Conservation (phyloP, 768 basidiomycete species). For the Megacollybia marginata region DNA sequence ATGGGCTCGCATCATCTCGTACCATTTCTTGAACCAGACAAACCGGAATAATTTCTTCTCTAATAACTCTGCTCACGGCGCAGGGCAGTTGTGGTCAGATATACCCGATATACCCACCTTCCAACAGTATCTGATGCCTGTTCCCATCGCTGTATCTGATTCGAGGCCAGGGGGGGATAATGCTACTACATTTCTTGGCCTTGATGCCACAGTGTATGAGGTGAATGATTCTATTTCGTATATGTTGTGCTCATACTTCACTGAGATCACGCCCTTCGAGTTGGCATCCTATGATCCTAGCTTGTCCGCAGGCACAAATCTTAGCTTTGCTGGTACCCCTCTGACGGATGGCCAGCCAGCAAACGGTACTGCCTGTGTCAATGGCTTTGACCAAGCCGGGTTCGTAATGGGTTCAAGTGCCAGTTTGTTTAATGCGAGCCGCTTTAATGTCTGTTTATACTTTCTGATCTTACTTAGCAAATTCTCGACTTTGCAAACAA, state of each 20-base stretch:
- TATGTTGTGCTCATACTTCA: background rate
- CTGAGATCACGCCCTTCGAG: conserved; percentile 55
- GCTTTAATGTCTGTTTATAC: conserved; percentile 18
- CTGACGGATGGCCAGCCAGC: conserved; percentile 48
- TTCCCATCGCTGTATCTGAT: conserved; percentile 60
- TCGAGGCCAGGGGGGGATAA: conserved; percentile 42
- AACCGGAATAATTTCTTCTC: conserved; percentile 51
- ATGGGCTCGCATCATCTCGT: conserved; percentile 59
- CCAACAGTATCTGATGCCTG: conserved; percentile 43
- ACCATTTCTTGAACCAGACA: conserved; percentile 70
- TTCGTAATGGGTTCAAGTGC: conserved; percentile 76
- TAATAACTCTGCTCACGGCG: conserved; percentile 54
- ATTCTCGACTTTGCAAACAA: conserved; percentile 41
- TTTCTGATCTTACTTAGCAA: conserved; percentile 66
- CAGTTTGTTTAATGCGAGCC: conserved; percentile 53
- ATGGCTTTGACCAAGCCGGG: conserved; percentile 65
- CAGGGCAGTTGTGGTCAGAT: conserved; percentile 64
- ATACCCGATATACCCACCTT: conserved; percentile 46
- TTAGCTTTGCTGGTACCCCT: conserved; percentile 57
- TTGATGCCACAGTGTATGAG: conserved; percentile 49
- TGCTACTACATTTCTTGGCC: conserved; percentile 27
- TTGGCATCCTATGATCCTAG: conserved; percentile 70
- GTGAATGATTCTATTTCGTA: conserved; percentile 66
- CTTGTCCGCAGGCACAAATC: conserved; percentile 62
- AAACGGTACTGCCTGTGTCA: conserved; percentile 55